Evolutionary conservation across 2,329 filamentous ascomycete species (phyloP).

Genomic region (Pestalotiopsis sp.): DNA sequence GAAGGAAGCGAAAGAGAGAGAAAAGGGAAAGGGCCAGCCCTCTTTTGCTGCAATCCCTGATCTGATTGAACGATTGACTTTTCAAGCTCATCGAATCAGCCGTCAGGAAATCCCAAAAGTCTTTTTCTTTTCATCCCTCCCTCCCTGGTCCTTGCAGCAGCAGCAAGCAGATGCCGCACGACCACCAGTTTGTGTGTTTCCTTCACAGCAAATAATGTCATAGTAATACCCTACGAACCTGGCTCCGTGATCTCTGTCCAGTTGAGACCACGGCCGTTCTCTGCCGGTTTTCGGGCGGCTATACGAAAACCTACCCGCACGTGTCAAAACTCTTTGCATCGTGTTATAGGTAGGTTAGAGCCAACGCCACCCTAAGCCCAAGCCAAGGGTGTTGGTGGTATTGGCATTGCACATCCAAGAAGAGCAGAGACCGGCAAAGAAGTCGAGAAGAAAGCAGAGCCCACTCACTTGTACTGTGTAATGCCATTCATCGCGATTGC

Average conservation of each 20-base stretch:
- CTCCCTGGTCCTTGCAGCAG: background rate
- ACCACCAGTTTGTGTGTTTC: background rate
- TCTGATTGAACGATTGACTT: constrained; percentile 1
- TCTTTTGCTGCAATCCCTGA: background rate
- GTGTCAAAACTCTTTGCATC: background rate
- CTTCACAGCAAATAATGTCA: background rate
- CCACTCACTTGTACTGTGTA: background rate
- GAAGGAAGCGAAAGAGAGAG: background rate
- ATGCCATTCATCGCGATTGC: background rate
- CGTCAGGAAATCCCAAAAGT: background rate
- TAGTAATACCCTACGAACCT: background rate
- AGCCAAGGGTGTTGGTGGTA: background rate
- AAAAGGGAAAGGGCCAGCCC: background rate
- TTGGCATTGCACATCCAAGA: background rate
- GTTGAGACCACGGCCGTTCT: background rate
- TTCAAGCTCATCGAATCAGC: background rate
- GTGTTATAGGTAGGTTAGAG: background rate
- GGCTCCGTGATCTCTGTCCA: no score
- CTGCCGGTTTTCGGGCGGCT: background rate
- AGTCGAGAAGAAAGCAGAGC: background rate
- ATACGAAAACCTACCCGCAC: background rate
- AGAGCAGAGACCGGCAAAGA: background rate
- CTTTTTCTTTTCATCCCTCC: background rate
- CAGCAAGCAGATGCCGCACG: background rate
- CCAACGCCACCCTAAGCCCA: background rate